Conservation (phyloP, 208 protist genomes). For the Crithidia sp. region DNA sequence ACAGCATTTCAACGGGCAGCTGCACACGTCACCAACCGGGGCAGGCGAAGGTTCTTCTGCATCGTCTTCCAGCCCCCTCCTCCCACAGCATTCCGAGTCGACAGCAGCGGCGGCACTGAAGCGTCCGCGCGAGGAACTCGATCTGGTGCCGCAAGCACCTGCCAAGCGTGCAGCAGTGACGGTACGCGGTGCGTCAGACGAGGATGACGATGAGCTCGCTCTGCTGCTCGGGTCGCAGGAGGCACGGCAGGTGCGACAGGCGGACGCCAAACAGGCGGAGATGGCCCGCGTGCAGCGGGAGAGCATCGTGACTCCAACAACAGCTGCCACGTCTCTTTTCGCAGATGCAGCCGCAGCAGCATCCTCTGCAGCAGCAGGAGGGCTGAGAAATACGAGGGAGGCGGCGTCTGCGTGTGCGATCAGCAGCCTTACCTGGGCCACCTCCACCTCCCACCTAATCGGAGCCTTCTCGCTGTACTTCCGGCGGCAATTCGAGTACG, state of each 20-base stretch:
- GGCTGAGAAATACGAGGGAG: too few relatives aligned
- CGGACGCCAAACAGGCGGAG: slow-evolving; percentile 33
- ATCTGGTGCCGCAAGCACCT: too few relatives aligned
- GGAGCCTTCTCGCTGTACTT: slow-evolving; percentile 53
- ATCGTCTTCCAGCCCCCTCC: too few relatives aligned
- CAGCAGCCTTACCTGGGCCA: slow-evolving; percentile 55
- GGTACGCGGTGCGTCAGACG: neutral
- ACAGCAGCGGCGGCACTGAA: neutral
- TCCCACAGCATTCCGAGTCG: neutral
- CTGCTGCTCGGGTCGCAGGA: slow-evolving; percentile 70
- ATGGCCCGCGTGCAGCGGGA: neutral
- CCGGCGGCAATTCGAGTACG: slow-evolving; percentile 69
- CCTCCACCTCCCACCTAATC: slow-evolving; percentile 38
- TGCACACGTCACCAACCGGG: too few relatives aligned
- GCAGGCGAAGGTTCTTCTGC: too few relatives aligned
- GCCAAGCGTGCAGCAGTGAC: too few relatives aligned
- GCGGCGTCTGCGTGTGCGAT: slow-evolving; percentile 28
- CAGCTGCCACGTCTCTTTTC: neutral
- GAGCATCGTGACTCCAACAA: neutral
- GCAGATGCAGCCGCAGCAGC: neutral
- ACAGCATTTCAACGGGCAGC: too few relatives aligned
- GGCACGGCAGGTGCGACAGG: slow-evolving; percentile 43
- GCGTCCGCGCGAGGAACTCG: neutral
- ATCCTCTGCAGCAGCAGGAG: too few relatives aligned
- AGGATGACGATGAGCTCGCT: slow-evolving; percentile 80